phyloP scores from a whole-genome alignment of 1,284 basidiomycete species.

The Takashimella tepidaria region DNA sequence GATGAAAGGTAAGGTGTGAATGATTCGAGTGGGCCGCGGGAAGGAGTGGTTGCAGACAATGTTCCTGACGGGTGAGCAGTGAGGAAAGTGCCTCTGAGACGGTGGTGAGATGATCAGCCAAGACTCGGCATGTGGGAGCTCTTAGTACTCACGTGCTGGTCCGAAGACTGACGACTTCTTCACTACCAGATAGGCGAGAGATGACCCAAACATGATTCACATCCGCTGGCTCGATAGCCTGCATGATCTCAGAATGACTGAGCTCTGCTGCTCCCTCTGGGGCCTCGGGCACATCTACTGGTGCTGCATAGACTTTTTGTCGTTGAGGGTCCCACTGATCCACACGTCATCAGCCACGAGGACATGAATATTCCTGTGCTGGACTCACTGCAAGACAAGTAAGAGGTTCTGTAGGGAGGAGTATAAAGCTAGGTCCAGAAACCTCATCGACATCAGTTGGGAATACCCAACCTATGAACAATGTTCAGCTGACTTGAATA shows the following conservation, averaged over 20 bases:
- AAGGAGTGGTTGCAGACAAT: constrained; percentile 41
- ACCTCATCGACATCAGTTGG: constrained; percentile 44
- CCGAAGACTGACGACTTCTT: constrained; percentile 48
- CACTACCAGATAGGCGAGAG: constrained; percentile 50
- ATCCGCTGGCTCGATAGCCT: constrained; percentile 47
- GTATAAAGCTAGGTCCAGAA: constrained; percentile 48
- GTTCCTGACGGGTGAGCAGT: constrained; percentile 42
- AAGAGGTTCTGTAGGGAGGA: constrained; percentile 39
- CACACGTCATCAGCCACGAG: no score
- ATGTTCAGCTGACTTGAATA: not conserved
- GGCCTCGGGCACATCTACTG: constrained; percentile 42
- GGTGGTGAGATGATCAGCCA: not conserved
- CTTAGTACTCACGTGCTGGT: constrained; percentile 39
- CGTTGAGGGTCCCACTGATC: constrained; percentile 44
- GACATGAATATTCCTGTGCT: not conserved
- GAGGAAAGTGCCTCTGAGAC: constrained; percentile 43
- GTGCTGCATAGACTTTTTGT: constrained; percentile 43
- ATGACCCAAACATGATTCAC: constrained; percentile 53
- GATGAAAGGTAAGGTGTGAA: constrained; percentile 30
- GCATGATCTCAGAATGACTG: constrained; percentile 32
- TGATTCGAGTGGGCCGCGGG: constrained; percentile 46
- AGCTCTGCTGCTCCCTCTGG: constrained; percentile 45
- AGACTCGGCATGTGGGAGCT: not conserved
- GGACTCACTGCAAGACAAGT: constrained; percentile 42
- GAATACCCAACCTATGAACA: constrained; percentile 47